Evolutionary conservation across 2,329 filamentous ascomycete species (phyloP), one percentile per base, ranked within the genome.

Genomic region (Venturia pyrina): DNA sequence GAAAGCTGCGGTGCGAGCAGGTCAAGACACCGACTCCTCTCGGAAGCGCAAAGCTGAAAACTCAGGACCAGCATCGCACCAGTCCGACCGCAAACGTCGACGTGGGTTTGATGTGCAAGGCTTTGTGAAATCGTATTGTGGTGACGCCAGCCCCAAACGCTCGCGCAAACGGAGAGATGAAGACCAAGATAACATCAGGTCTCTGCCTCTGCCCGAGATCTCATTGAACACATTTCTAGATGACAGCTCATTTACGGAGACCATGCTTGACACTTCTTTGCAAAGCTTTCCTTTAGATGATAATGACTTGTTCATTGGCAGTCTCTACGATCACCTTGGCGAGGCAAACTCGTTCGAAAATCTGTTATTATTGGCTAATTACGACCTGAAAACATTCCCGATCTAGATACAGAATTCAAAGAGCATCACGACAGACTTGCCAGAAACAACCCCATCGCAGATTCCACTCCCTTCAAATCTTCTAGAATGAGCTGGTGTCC

Each of bases 401-500:
- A 32, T 56, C 13, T 56, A 32, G 24, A 32, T 32, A 56, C 46
- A 48, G 3, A 48, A n/a, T 19, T 19, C 21, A 34, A 24, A 28
- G 17, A 21, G 15, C 11, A 32, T 56, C 24, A 56, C 15, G 1
- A 15, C 24, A 56, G 24, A 24, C 50, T 56, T 15, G 50, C 10
- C 24, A 56, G 21, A 34, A 56, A 56, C 10, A n/a, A 24, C 5
- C 5, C 24, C 50, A 56, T 11, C 13, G 50, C 24, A 15, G 24
- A 19, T 19, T 56, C 24, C 3, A 56, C 24, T 15, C 24, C 50
- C 24, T 28, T 34, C 50, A 56, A 32, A 34, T 56, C 50, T 19
- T 56, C 50, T 11, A 56, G 15, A 15, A 63, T 44, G 19, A n/a
- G 61, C 43, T 63, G 61, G 44, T 63, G 61, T 28, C 61, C 61